A percentile compares a stretch with the other conserved stretches of the same genome.
These are phyloP conservation scores for Pleurotus salmoneostramineus DNA, from an alignment of 768 basidiomycete species.

Conservation along the genomic window DNA sequence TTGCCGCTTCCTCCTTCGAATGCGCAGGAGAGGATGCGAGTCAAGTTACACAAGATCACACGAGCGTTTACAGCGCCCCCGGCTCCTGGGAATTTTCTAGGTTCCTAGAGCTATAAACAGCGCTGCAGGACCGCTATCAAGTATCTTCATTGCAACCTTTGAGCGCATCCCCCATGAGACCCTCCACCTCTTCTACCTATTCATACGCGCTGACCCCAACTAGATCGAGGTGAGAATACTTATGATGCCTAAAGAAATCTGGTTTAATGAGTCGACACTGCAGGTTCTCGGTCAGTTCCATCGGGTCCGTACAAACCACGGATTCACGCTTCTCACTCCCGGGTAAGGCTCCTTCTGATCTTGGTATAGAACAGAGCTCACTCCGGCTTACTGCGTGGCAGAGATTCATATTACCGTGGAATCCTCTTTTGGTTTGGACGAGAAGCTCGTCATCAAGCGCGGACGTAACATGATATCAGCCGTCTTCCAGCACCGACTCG, in stretches of 20 bases:
- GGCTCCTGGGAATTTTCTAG: background rate
- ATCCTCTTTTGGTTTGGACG: background rate
- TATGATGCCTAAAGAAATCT: background rate
- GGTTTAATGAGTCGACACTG: background rate
- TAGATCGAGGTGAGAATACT: background rate
- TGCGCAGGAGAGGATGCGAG: background rate
- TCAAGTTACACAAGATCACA: background rate
- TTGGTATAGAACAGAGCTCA: background rate
- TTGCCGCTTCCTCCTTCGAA: too few species aligned
- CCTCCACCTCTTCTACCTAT: background rate
- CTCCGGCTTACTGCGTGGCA: background rate
- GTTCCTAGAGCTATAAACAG: slow-evolving; percentile 1
- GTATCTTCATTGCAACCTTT: too few species aligned
- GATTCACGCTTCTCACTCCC: background rate
- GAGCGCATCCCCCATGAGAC: background rate
- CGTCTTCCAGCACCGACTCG: background rate
- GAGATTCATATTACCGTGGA: background rate
- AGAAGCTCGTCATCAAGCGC: background rate
- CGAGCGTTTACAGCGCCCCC: background rate
- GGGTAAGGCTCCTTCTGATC: background rate
- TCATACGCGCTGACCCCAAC: background rate
- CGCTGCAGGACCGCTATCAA: background rate
- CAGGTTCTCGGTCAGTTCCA: background rate
- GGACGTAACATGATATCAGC: background rate
- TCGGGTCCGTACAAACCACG: background rate